Percentiles rank a stretch among this genome's conserved stretches.
phyloP scores from a whole-genome alignment of 169 alveolate species.

The Plasmodium sp. region DNA sequence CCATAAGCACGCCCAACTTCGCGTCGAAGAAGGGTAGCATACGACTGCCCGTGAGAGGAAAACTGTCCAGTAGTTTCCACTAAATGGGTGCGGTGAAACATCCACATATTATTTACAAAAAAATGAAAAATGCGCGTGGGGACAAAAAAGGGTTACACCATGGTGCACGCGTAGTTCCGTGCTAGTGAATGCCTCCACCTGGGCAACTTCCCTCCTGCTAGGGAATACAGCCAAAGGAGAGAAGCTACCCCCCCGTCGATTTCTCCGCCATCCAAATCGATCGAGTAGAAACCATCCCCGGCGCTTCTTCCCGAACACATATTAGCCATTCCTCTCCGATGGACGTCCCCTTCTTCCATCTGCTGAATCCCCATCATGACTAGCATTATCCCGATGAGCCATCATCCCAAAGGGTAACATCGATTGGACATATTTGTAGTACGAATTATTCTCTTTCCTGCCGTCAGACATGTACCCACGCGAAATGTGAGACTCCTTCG shows the following conservation, averaged over 20 bases:
- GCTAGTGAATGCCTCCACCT: background rate
- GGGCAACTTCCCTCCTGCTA: background rate
- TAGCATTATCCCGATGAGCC: constrained; percentile 5
- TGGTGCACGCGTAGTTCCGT: background rate
- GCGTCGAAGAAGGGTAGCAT: background rate
- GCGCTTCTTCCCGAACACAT: background rate
- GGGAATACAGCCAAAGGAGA: background rate
- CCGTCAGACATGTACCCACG: background rate
- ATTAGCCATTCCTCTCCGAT: background rate
- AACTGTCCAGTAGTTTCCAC: background rate
- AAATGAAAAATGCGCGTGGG: background rate
- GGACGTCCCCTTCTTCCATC: background rate
- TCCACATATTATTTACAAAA: background rate
- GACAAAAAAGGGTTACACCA: background rate
- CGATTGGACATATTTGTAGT: constrained; percentile 64
- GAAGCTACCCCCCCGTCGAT: background rate
- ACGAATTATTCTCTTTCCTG: constrained; percentile 38
- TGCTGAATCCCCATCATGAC: background rate
- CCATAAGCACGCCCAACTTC: background rate
- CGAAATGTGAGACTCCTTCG: background rate
- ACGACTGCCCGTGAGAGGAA: background rate
- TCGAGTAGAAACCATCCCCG: background rate
- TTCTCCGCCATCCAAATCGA: background rate
- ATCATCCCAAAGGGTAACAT: constrained; percentile 44
- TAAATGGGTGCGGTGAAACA: background rate